phyloP scores from a whole-genome alignment of 2,329 filamentous ascomycete genomes.

The Fusarium aywerte region DNA sequence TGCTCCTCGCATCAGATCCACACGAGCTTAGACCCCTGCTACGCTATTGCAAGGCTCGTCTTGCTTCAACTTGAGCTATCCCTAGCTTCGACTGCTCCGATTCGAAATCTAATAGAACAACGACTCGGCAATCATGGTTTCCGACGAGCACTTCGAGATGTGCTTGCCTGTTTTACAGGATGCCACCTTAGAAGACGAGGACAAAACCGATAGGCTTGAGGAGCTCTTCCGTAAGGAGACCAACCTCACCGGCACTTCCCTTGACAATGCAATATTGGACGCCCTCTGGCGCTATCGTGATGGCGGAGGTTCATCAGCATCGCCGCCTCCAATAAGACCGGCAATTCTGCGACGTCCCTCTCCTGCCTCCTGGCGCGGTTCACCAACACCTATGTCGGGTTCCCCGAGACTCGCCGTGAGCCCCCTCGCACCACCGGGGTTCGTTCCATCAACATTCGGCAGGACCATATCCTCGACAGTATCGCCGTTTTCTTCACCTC shows the following conservation, averaged over 20 bases:
- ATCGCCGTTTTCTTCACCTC: conserved; percentile 93
- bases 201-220: conserved; percentile 92
- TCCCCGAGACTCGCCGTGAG: conserved; percentile 85
- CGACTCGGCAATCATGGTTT: conserved; percentile 74
- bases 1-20: conserved; percentile 25
- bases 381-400: conserved; percentile 81
- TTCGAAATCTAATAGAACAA: conserved; percentile 18
- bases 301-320: conserved; percentile 71
- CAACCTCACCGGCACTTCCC: conserved; percentile 75
- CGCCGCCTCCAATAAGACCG: conserved; percentile 86
- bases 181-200: conserved; percentile 85
- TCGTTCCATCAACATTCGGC: conserved; percentile 78
- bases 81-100: conserved; percentile 24
- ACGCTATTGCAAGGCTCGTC: conserved; percentile 24
- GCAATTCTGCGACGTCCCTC: conserved; percentile 91
- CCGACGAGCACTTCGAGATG: conserved; percentile 91
- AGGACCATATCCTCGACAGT: conserved; percentile 81
- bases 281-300: conserved; percentile 87
- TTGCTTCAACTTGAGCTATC: conserved; percentile 28
- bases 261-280: conserved; percentile 92
- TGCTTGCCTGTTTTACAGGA: conserved; percentile 91
- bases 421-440: conserved; percentile 85
- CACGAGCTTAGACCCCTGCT: conserved; percentile 31
- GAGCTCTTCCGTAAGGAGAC: conserved; percentile 85
- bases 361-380: conserved; percentile 90